Conservation (phyloP, 176 grass and related monocot genomes). For the Aegilops bicornis region DNA sequence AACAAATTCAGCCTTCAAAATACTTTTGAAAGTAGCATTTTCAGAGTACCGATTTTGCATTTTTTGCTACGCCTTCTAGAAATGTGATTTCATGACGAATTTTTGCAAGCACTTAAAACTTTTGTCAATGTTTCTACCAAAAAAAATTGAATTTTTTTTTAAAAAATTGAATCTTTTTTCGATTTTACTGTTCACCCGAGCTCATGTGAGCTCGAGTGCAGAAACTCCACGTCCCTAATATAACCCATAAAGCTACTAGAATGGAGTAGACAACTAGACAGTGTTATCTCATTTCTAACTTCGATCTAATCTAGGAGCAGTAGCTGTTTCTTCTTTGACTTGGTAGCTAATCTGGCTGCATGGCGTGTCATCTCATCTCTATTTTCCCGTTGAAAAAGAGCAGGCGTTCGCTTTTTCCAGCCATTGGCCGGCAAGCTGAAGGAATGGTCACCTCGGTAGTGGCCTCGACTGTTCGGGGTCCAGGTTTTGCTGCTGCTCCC, state of each 20-base stretch:
- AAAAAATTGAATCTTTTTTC: too few species aligned
- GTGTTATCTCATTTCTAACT: too few species aligned
- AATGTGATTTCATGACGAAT: too few species aligned
- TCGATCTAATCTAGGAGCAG: not conserved
- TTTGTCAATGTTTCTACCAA: too few species aligned
- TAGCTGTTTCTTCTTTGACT: conserved; percentile 17
- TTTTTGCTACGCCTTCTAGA: too few species aligned
- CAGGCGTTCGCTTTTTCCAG: not conserved
- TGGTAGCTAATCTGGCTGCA: not conserved
- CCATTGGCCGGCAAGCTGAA: not conserved
- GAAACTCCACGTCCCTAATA: not conserved
- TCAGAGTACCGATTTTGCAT: too few species aligned
- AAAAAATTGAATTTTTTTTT: too few species aligned
- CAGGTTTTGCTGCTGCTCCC: not conserved
- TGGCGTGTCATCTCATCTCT: not conserved
- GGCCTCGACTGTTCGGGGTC: not conserved
- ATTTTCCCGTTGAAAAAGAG: conserved; percentile 5
- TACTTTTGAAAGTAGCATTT: too few species aligned
- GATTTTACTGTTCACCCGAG: too few species aligned
- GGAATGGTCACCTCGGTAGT: conserved; percentile 30
- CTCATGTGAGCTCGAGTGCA: too few species aligned
- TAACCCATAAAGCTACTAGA: conserved; percentile 9
- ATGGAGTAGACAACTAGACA: not conserved
- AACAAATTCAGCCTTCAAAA: too few species aligned
- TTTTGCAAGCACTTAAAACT: too few species aligned